Evolutionary conservation across 192 early-diverging fungal genomes (phyloP), one percentile per base, ranked within the genome.

Genomic region (Linnemannia zychae): DNA sequence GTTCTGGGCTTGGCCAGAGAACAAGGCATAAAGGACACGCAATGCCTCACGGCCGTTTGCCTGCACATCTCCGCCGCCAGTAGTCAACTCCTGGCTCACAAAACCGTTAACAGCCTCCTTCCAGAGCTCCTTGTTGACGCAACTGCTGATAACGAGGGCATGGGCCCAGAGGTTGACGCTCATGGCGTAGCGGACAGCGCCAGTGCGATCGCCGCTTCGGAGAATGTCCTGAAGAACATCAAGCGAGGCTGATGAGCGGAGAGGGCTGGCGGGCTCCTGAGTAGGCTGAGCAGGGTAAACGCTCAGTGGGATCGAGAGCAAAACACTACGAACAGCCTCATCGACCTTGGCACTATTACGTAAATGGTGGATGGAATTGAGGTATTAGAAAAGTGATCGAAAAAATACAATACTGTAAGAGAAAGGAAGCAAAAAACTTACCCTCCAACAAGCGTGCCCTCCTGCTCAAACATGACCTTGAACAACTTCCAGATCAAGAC

Each of bases 131-230:
- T 96, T 94, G 76, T 95, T 94, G 7, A 97, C 93, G 75, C 95
- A 94, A 78, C 95, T 97, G 44, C 95, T 93, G 83, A 99, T 94
- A 13, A 98, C 92, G 28, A 99, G 90, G 9, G 97, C 98, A 87
- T 98, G 96, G 1, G 94, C 87, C 98, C 98, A 99, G 50, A 97
- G 71, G 63, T 89, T 85, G 34, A 78, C 75, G 78, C 81, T 74
- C 49, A 91, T 87, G 7, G 88, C 86, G 40, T 87, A 82, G 36
- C 82, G 83, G 82, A 92, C 84, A 74, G 95, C 91, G 37, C 82
- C 84, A n/a, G 89, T 68, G 77, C 91, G 87, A 86, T 95, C 89
- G 57, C 94, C 89, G 57, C 90, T 86, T 20, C 94, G 76, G 17
- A 99, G 89, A 4, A 89, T 80, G 0, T 90, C 74, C 74, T 94